Conservation (phyloP, 176 grass and related monocot species). For the Oryza coarctata region DNA sequence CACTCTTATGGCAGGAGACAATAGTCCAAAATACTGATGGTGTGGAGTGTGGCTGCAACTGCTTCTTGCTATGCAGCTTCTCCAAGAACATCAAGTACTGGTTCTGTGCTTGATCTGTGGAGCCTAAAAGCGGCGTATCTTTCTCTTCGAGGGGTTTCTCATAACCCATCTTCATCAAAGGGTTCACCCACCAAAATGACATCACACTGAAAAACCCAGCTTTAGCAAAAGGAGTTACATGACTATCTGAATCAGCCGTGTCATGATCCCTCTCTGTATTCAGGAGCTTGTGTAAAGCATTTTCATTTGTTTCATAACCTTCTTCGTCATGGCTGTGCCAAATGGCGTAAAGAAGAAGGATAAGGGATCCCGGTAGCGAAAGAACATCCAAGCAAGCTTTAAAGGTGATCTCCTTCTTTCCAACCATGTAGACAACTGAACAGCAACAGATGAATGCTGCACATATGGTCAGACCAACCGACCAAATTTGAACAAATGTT, state of each 20-base stretch:
- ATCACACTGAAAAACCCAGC: constrained; percentile 66
- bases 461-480: constrained; percentile 15
- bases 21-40: constrained; percentile 70
- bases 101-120: constrained; percentile 51
- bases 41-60: constrained; percentile 20
- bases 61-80: constrained; percentile 48
- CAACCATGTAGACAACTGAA: constrained; percentile 46
- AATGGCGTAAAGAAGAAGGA: constrained; percentile 46
- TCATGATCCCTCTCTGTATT: constrained; percentile 29
- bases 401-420: constrained; percentile 33
- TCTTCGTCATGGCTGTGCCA: constrained; percentile 18
- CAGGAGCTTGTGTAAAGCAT: constrained; percentile 57
- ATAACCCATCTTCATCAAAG: constrained; percentile 79
- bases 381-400: constrained; percentile 63
- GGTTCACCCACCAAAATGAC: constrained; percentile 92
- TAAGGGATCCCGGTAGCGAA: constrained; percentile 46
- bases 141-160: constrained; percentile 81
- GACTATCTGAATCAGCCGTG: constrained; percentile 32
- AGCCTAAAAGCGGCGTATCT: constrained; percentile 60
- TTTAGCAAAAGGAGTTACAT: constrained; percentile 55
- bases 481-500: constrained; percentile 34
- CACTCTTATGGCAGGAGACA: constrained; percentile 71
- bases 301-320: constrained; percentile 17
- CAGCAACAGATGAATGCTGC: constrained; percentile 53
- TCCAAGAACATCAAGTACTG: constrained; percentile 61